These are phyloP conservation scores for Ganoderma meredithae DNA, from an alignment of 1,284 basidiomycete species.

Conservation along the genomic window DNA sequence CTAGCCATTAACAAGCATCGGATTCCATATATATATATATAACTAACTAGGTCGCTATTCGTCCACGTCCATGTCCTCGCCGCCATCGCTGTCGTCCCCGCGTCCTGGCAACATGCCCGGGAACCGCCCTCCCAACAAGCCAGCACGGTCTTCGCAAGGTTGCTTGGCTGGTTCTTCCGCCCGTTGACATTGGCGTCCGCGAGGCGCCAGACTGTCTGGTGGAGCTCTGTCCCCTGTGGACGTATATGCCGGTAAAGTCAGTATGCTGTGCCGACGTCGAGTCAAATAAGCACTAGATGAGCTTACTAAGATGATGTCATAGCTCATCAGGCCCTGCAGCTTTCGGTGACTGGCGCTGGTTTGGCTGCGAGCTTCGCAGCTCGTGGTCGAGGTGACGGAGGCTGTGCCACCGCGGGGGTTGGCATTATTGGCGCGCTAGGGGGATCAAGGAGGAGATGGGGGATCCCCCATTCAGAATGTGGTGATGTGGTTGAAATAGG, in stretches of 20 bases:
- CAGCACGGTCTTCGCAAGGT: constrained; percentile 16
- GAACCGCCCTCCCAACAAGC: constrained; percentile 17
- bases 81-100: neutral
- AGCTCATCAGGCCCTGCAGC: constrained; percentile 11
- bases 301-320: constrained; percentile 15
- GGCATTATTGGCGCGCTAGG: neutral
- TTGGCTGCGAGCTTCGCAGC: neutral
- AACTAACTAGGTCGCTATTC: neutral
- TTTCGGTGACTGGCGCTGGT: neutral
- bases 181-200: constrained; percentile 11
- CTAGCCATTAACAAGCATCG: neutral
- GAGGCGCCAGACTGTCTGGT: constrained; percentile 10
- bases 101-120: neutral
- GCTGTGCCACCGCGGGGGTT: neutral
- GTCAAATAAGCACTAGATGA: neutral
- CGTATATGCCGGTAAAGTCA: neutral
- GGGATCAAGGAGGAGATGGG: constrained; percentile 5
- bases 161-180: constrained; percentile 13
- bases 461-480: constrained; percentile 1
- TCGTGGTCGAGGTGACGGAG: neutral
- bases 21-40: neutral
- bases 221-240: constrained; percentile 13
- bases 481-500: neutral
- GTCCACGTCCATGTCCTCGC: neutral
- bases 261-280: neutral